Conservation (phyloP, 2,329 filamentous ascomycete species). For the Alternaria tenuissima region DNA sequence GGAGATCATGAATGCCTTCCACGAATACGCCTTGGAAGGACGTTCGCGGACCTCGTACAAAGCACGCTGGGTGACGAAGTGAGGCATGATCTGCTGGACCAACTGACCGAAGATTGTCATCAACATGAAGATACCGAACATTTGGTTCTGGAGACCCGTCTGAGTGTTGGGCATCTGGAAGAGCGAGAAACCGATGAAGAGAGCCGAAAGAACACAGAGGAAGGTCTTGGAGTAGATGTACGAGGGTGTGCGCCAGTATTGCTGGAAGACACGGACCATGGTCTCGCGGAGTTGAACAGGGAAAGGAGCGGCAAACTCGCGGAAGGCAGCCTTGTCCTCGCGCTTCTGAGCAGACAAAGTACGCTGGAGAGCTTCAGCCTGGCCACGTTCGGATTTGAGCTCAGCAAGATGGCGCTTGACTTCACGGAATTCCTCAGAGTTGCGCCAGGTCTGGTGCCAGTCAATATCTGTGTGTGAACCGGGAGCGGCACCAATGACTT, state of each 20-base stretch:
- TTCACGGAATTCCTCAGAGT: constrained; percentile 56
- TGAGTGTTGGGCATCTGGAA: constrained; percentile 74
- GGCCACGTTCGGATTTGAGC: constrained; percentile 53
- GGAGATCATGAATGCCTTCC: constrained; percentile 84
- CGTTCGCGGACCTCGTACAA: constrained; percentile 87
- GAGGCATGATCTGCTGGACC: constrained; percentile 83
- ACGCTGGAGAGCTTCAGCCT: constrained; percentile 43
- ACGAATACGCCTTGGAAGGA: constrained; percentile 83
- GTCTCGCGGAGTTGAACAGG: constrained; percentile 71
- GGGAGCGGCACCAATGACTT: constrained; percentile 63
- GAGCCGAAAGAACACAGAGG: constrained; percentile 70
- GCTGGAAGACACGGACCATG: constrained; percentile 79
- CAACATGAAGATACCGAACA: constrained; percentile 87
- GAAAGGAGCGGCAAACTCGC: constrained; percentile 84
- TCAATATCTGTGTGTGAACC: constrained; percentile 60
- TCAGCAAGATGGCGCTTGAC: constrained; percentile 57
- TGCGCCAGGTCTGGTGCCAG: constrained; percentile 60
- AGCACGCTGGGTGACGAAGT: constrained; percentile 81
- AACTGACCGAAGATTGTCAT: constrained; percentile 81
- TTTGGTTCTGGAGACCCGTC: constrained; percentile 84
- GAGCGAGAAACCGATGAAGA: constrained; percentile 87
- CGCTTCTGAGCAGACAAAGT: constrained; percentile 52
- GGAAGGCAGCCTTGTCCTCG: constrained; percentile 65
- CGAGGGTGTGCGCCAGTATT: constrained; percentile 88
- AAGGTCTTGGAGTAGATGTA: constrained; percentile 86